phyloP scores from a whole-genome alignment of 805 yeast species.

The Groenewaldozyma salmanticensis region DNA sequence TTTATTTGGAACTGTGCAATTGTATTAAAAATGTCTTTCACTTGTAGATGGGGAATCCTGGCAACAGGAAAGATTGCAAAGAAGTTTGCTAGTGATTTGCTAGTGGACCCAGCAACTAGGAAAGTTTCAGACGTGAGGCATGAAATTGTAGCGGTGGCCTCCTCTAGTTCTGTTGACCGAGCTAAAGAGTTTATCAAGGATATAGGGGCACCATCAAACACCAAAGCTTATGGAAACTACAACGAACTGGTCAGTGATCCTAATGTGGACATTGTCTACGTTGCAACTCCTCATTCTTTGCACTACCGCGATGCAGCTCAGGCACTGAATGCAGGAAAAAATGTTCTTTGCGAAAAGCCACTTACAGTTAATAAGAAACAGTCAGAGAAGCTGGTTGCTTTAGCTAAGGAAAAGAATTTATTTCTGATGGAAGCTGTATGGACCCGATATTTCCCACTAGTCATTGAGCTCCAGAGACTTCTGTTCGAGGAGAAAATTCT shows the following conservation, averaged over 20 bases:
- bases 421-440: constrained; percentile 48
- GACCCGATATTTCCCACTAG: constrained; percentile 35
- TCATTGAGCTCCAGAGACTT: constrained; percentile 28
- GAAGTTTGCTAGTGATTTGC: constrained; percentile 20
- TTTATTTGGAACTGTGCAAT: neutral
- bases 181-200: constrained; percentile 19
- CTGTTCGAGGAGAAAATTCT: constrained; percentile 34
- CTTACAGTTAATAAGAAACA: constrained; percentile 40
- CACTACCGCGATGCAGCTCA: constrained; percentile 38
- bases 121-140: constrained; percentile 21
- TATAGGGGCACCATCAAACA: constrained; percentile 9
- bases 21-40: constrained; percentile 15
- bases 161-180: constrained; percentile 18
- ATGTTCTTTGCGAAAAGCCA: constrained; percentile 49
- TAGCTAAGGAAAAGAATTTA: constrained; percentile 35
- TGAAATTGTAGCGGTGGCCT: constrained; percentile 21
- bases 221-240: constrained; percentile 26
- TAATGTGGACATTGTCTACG: constrained; percentile 40
- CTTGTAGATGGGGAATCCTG: constrained; percentile 20
- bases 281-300: constrained; percentile 46
- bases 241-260: constrained; percentile 36
- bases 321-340: constrained; percentile 37
- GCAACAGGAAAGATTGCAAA: constrained; percentile 25
- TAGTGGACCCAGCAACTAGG: constrained; percentile 16
- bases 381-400: constrained; percentile 31